A percentile compares a stretch with the other conserved stretches of the same genome.
Conservation (phyloP, 2,329 filamentous ascomycete genomes). For the Colletotrichum orchidophilum region DNA sequence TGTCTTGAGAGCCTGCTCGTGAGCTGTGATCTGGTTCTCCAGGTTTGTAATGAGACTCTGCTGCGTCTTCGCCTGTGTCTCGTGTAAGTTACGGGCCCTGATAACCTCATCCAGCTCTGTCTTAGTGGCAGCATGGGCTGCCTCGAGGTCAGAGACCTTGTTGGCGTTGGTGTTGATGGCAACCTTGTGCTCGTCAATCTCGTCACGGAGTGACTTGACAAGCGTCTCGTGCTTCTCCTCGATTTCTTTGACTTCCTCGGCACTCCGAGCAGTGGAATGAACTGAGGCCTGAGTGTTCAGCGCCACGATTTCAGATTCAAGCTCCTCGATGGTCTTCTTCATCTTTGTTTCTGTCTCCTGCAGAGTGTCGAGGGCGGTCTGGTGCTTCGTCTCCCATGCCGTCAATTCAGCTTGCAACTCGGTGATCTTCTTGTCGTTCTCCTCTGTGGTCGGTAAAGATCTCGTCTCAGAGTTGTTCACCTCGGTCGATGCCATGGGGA, state of each 20-base stretch:
- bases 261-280: slow-evolving; percentile 50
- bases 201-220: slow-evolving; percentile 70
- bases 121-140: slow-evolving; percentile 72
- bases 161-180: slow-evolving; percentile 74
- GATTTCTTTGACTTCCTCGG: slow-evolving; percentile 57
- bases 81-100: slow-evolving; percentile 64
- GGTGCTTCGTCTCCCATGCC: slow-evolving; percentile 81
- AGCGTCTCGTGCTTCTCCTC: slow-evolving; percentile 67
- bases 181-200: slow-evolving; percentile 84
- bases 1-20: slow-evolving; percentile 65
- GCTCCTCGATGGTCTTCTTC: slow-evolving; percentile 74
- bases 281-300: slow-evolving; percentile 61
- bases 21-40: slow-evolving; percentile 67
- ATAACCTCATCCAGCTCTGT: slow-evolving; percentile 74
- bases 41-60: slow-evolving; percentile 61
- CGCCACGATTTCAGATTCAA: slow-evolving; percentile 70
- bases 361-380: slow-evolving; percentile 74
- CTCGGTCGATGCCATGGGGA: slow-evolving; percentile 30
- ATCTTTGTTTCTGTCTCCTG: slow-evolving; percentile 78
- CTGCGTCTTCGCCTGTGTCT: slow-evolving; percentile 55
- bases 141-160: slow-evolving; percentile 79
- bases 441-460: slow-evolving; percentile 44
- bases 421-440: slow-evolving; percentile 67
- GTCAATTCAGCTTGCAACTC: slow-evolving; percentile 77
- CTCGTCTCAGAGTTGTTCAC: slow-evolving; percentile 43